Percentiles rank a stretch among this genome's conserved stretches.
These are phyloP conservation scores for Suillus brevipes DNA, from an alignment of 768 basidiomycete species.

Conservation along the genomic window DNA sequence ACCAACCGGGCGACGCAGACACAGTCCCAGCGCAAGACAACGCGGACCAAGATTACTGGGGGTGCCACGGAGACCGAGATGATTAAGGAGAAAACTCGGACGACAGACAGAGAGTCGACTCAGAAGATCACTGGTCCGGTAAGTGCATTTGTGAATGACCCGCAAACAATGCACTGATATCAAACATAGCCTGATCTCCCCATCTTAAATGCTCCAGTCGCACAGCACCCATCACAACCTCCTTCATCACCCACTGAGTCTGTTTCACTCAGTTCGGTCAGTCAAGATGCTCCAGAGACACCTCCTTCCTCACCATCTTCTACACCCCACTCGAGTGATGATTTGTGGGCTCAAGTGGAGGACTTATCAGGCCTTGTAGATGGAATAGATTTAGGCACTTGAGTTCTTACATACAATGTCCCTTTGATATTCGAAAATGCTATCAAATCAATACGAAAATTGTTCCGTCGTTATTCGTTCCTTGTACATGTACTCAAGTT, in stretches of 20 bases:
- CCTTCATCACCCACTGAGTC: not conserved
- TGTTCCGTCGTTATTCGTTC: no score
- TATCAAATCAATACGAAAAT: no score
- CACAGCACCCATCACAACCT: not conserved
- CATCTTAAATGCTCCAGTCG: not conserved
- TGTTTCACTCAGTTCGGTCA: not conserved
- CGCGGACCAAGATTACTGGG: not conserved
- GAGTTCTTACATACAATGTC: no score
- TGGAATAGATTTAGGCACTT: no score
- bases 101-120: not conserved
- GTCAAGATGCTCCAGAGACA: not conserved
- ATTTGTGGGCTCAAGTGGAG: not conserved
- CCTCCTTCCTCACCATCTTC: not conserved
- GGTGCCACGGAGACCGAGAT: not conserved
- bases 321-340: not conserved
- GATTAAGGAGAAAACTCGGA: not conserved
- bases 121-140: not conserved
- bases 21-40: no score
- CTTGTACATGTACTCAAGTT: not conserved
- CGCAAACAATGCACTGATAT: not conserved
- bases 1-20: not conserved
- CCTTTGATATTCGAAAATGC: no score
- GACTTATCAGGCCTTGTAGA: no score
- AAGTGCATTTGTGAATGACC: not conserved
- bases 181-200: not conserved